A percentile compares a stretch with the other conserved stretches of the same genome.
phyloP scores from a whole-genome alignment of 2,329 filamentous ascomycete species.

The Alternaria panax region DNA sequence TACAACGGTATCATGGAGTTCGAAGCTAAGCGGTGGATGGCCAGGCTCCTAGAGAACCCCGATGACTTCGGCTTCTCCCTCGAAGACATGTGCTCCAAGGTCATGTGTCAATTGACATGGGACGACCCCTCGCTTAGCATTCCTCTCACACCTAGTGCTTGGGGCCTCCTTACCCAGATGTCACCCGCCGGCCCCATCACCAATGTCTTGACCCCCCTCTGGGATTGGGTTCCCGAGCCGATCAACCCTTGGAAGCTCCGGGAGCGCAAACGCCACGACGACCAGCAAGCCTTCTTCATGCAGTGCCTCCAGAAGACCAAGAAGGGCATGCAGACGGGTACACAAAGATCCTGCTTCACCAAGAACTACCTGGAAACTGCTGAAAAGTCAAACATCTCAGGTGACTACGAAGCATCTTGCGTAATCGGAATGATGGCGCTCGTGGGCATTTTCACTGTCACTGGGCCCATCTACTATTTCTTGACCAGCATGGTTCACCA shows the following conservation, averaged over 20 bases:
- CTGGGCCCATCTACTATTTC: conserved; percentile 50
- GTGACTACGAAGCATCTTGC: conserved; percentile 50
- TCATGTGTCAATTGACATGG: conserved; percentile 64
- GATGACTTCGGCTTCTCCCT: conserved; percentile 60
- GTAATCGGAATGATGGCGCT: conserved; percentile 51
- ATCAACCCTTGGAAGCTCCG: conserved; percentile 64
- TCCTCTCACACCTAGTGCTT: conserved; percentile 60
- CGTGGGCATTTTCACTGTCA: conserved; percentile 51
- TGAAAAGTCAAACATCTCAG: conserved; percentile 51
- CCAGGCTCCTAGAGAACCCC: conserved; percentile 58
- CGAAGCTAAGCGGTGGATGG: conserved; percentile 63
- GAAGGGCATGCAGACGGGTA: conserved; percentile 41
- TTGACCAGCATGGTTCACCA: conserved; percentile 49
- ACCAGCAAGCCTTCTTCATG: conserved; percentile 63
- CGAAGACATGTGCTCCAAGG: conserved; percentile 66
- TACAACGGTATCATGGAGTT: conserved; percentile 60
- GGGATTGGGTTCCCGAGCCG: conserved; percentile 57
- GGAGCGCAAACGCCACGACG: conserved; percentile 61
- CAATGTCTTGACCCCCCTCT: conserved; percentile 64
- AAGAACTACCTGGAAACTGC: conserved; percentile 45
- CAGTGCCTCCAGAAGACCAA: conserved; percentile 52
- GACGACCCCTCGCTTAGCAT: conserved; percentile 59
- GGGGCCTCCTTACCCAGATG: conserved; percentile 66
- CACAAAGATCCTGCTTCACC: conserved; percentile 44
- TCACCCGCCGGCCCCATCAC: conserved; percentile 65